Evolutionary conservation across 441 rosid species (phyloP), one percentile per base, ranked within the genome.

Genomic region (Gossypium schwendimanii): DNA sequence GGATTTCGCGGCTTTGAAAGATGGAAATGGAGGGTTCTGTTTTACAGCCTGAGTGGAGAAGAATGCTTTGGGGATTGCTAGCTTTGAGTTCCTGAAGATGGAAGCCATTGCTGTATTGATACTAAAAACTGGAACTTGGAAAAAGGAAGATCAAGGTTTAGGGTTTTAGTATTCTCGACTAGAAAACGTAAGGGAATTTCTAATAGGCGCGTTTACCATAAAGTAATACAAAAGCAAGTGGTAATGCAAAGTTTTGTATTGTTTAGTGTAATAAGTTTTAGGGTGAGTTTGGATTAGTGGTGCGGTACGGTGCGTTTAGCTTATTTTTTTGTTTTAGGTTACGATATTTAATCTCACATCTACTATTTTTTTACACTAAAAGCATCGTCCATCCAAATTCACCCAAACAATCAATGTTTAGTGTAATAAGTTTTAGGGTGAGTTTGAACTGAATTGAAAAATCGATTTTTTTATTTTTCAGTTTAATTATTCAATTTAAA

Each of bases 1-100:
- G 14, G 73, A 69, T 77, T 76, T 79, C 5, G 63, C 82, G 0
- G 77, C 79, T 8, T 78, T 75, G 63, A 79, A 76, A 28, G 77
- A 69, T 2, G 79, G 79, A 33, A 76, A 79, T 0, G 79, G 73
- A 3, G 73, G 58, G 5, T 1, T 47, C 9, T 15, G 69, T 28
- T 52, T 68, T 10, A 17, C 68, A 1, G 63, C 17, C 18, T 55
- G 70, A 17, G 76, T 65, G 45, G 71, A 72, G 75, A 79, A 75
- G 54, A 71, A 72, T 50, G 74, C 18, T 59, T 2, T 70, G 70
- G 70, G n/a, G 21, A 63, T 58, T 60, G 63, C 45, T 17, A 57
- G 63, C 4, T 44, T 66, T 6, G 77, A 24, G 72, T 58, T 74
- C 41, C 14, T 79, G 71, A 69, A 18, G 12, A 79, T 66, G 52